These are phyloP conservation scores for Penicillium waksmanii DNA, from an alignment of 495 filamentous ascomycete genomes.

Conservation along the genomic window DNA sequence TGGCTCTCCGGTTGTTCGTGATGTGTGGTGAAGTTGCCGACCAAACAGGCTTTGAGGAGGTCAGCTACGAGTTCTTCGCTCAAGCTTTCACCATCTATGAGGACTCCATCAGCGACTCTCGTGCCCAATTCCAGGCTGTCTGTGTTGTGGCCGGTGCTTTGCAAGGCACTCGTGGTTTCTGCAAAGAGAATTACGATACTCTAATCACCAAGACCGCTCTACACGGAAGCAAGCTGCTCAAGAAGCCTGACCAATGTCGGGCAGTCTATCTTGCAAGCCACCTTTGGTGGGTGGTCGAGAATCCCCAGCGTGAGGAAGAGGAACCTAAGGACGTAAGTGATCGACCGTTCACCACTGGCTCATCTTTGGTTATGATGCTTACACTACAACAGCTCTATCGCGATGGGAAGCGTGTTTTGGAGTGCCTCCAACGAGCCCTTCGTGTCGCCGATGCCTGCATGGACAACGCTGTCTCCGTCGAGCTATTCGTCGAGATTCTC, in stretches of 20 bases:
- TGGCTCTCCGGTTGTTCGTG: constrained; percentile 85
- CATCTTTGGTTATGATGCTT: constrained; percentile 2
- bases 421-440: constrained; percentile 93
- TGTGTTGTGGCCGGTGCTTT: constrained; percentile 90
- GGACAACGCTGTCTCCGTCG: constrained; percentile 97
- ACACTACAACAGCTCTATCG: constrained; percentile 75
- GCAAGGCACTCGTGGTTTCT: constrained; percentile 83
- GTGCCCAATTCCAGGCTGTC: constrained; percentile 96
- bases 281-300: constrained; percentile 96
- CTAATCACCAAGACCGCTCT: constrained; percentile 96
- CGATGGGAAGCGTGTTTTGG: constrained; percentile 93
- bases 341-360: constrained; percentile 1
- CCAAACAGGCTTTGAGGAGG: constrained; percentile 90
- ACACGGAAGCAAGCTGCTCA: constrained; percentile 94
- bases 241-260: constrained; percentile 97
- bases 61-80: constrained; percentile 97
- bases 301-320: constrained; percentile 76
- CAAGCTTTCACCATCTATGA: constrained; percentile 99
- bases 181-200: constrained; percentile 97
- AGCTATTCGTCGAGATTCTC: constrained; percentile 96
- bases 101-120: constrained; percentile 90
- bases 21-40: constrained; percentile 92
- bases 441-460: constrained; percentile 98
- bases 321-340: constrained; percentile 76
- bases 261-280: constrained; percentile 96